Base-by-base conservation (phyloP, 148 eudicot genomes). In the Silene conica region DNA sequence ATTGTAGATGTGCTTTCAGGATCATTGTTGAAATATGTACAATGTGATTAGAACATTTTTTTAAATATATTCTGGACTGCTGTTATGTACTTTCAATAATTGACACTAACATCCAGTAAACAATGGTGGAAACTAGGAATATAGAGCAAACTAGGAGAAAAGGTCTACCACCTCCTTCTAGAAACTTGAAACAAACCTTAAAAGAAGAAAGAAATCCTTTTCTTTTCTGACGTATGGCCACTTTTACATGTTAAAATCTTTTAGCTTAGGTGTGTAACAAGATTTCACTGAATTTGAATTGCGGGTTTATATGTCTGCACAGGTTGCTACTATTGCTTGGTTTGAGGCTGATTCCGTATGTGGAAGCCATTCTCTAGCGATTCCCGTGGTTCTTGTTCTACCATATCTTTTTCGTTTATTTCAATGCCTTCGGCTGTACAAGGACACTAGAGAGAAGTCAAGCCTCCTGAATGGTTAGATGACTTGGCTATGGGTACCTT, bases 271-370 rank as follows among this genome's bases (percentile, higher is more conserved):
- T 16, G 25, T 10, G 25, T 41, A 26, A 18, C 50, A 43, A 56
- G 64, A 12, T 45, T 34, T 45, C 15, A 20, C 59, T 61, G 45
- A 58, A 28, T 25, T 62, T 62, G 28, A 63, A 6, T 41, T 41
- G 14, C 62, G 64, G 14, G 11, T 19, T 19, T 28, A 67, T 54
- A 16, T 83, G 52, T 73, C 52, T 69, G 38, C 89, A 81, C 84
- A 95, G 99, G 99, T 95, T 63, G 99, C 97, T 45, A 95, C 97
- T 28, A 91, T 95, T 76, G 99, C 99, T 65, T 95, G 99, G 99
- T 92, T 95, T 81, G 99, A 95, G 83, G 99, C 97, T 67, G 97
- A 95, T 83, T 92, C 99, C 76, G 94, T 95, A 72, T 95, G 99
- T 84, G 99, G 99, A n/a, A 92, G 99, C 78, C 99, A 95, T 77